Base-by-base conservation (phyloP, 2,329 filamentous ascomycete species). In the Penicillium sp. region DNA sequence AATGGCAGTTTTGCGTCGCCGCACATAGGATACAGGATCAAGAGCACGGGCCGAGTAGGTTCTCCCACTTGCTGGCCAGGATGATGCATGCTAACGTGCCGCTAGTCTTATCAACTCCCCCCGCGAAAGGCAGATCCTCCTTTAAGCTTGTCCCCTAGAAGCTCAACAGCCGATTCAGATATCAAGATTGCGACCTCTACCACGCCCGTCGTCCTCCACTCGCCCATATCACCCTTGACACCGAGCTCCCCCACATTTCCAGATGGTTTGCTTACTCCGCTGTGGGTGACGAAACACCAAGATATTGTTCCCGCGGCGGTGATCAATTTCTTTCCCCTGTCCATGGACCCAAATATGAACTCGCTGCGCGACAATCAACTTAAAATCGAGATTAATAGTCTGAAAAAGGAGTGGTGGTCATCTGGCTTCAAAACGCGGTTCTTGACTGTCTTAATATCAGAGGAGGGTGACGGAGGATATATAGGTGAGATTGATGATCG, bases 261-360 rank as follows among this genome's bases (percentile, higher is more conserved):
- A 6, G 93, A 97, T 71, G 93, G 92, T 4, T 75, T 96, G 50
- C 83, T 96, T 66, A 83, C 90, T 52, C 79, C 85, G 18, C 72
- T 81, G 53, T 98, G 92, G 92, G 77, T 95, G 47, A 81, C 82
- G 52, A 98, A 97, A 68, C 92, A 97, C 67, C 91, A 95, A 65
- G 77, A 87, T 44, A 76, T 89, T 15, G 79, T 97, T 20, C 92
- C 92, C 1, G 87, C 89, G 53, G 80, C 89, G 24, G 86, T 89
- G 58, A 70, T 95, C 28, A 87, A 86, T 57, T 93, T 95, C 72
- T 95, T 95, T 65, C 79, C 80, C 31, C 81, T 96, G 49, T 82
- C 81, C 3, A 81, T 84, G 20, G 87, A 95, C 61, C 75, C 82
- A 0, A 86, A 81, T n/a, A 81, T 86, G 50, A 84, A 86, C 46